These are phyloP conservation scores for Aspergillus fructus DNA, from an alignment of 2,329 filamentous ascomycete genomes.

Conservation along the genomic window DNA sequence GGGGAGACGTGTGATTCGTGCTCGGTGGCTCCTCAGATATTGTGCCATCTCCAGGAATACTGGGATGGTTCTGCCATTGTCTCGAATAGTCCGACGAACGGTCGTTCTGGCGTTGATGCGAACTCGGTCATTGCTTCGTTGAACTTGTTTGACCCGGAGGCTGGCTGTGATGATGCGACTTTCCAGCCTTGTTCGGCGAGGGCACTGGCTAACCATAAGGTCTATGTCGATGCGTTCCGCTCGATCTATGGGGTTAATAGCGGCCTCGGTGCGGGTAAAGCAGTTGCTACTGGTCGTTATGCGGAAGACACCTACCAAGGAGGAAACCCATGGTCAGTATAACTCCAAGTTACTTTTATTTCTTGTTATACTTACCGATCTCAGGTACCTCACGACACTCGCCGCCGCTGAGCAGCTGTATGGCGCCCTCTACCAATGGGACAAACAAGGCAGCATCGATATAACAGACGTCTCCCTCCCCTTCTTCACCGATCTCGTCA, in stretches of 20 bases:
- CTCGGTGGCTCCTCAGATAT: constrained; percentile 63
- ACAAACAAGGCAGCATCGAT: constrained; percentile 59
- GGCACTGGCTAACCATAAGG: constrained; percentile 72
- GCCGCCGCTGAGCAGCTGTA: constrained; percentile 52
- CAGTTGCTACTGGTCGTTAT: background rate
- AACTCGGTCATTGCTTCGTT: constrained; percentile 60
- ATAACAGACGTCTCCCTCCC: constrained; percentile 63
- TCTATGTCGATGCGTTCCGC: constrained; percentile 71
- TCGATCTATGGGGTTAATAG: constrained; percentile 59
- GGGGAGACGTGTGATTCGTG: constrained; percentile 61
- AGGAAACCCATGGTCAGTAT: background rate
- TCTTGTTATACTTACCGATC: background rate
- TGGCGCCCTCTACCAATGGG: constrained; percentile 70
- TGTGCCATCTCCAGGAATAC: constrained; percentile 71
- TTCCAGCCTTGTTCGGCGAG: constrained; percentile 72
- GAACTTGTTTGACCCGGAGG: constrained; percentile 32
- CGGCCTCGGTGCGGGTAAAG: constrained; percentile 13
- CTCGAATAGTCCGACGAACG: constrained; percentile 61
- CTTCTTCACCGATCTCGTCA: constrained; percentile 68
- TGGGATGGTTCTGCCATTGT: constrained; percentile 65
- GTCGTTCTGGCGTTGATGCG: constrained; percentile 67
- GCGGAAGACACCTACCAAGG: background rate
- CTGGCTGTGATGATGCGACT: constrained; percentile 43
- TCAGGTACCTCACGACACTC: background rate
- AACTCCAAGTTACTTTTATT: background rate